phyloP scores from a whole-genome alignment of 495 filamentous ascomycete genomes.

The Penicillium chermesinum region DNA sequence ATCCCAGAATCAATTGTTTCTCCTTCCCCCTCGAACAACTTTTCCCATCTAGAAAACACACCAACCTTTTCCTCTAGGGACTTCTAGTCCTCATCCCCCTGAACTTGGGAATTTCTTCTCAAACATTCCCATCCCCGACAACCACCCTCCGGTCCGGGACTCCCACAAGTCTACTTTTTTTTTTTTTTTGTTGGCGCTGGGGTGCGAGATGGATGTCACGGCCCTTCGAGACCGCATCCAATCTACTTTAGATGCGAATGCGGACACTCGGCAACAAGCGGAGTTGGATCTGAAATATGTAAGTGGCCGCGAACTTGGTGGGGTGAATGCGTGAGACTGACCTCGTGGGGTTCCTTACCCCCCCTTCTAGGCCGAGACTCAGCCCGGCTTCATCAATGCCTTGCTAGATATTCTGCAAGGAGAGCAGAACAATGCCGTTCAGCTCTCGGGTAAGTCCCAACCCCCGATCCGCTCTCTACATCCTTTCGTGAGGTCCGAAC shows the following conservation, averaged over 20 bases:
- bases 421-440: conserved; percentile 77
- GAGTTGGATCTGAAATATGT: conserved; percentile 94
- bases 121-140: conserved; percentile 6
- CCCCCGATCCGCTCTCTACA: conserved; percentile 5
- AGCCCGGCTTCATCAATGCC: conserved; percentile 84
- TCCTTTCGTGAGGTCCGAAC: background rate
- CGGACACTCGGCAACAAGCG: conserved; percentile 76
- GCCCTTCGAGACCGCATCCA: conserved; percentile 81
- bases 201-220: conserved; percentile 74
- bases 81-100: conserved; percentile 18
- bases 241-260: conserved; percentile 80
- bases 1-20: conserved; percentile 29
- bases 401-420: conserved; percentile 84
- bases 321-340: conserved; percentile 14
- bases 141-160: conserved; percentile 14
- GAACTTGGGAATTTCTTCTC: conserved; percentile 1
- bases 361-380: conserved; percentile 72
- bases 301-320: conserved; percentile 34
- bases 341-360: conserved; percentile 8
- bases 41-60: no score
- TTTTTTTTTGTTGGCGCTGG: conserved; percentile 33
- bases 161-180: conserved; percentile 15
- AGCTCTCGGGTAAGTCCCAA: conserved; percentile 78
- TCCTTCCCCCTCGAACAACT: conserved; percentile 1
- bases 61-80: no score